Conservation (phyloP, 148 eudicot genomes). For the Cornus controversa region DNA sequence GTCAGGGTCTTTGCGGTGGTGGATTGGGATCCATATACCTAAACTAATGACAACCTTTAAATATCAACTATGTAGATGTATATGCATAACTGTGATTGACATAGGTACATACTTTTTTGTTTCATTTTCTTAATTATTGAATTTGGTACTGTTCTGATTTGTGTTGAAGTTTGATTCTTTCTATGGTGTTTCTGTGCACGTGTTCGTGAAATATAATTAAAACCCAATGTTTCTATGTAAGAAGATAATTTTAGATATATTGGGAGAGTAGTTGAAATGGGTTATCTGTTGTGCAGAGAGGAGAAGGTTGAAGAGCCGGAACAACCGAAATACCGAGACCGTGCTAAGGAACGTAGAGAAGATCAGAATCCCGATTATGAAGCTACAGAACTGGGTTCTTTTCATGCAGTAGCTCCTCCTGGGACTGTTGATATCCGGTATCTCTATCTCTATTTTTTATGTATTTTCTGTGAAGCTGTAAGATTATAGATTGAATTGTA, state of each 20-base stretch:
- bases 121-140: background rate
- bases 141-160: background rate
- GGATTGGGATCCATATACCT: background rate
- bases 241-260: no score
- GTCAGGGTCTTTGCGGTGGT: no score
- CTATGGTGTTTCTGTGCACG: background rate
- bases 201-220: background rate
- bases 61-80: no score
- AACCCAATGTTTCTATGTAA: background rate
- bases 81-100: background rate
- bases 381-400: slow-evolving; percentile 65
- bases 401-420: slow-evolving; percentile 99
- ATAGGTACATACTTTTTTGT: background rate
- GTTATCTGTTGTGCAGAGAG: slow-evolving; percentile 46
- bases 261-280: background rate
- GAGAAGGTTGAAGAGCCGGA: slow-evolving; percentile 89
- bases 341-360: slow-evolving; percentile 94
- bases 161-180: background rate
- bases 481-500: background rate
- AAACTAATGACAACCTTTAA: no score
- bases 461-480: background rate
- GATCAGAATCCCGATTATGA: slow-evolving; percentile 98
- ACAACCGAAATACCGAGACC: slow-evolving; percentile 75
- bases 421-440: slow-evolving; percentile 75
- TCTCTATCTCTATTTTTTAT: background rate